A percentile compares a stretch with the other conserved stretches of the same genome.
Evolutionary conservation across 495 filamentous ascomycete species (phyloP).

Genomic region (Thermothielavioides terrestris): DNA sequence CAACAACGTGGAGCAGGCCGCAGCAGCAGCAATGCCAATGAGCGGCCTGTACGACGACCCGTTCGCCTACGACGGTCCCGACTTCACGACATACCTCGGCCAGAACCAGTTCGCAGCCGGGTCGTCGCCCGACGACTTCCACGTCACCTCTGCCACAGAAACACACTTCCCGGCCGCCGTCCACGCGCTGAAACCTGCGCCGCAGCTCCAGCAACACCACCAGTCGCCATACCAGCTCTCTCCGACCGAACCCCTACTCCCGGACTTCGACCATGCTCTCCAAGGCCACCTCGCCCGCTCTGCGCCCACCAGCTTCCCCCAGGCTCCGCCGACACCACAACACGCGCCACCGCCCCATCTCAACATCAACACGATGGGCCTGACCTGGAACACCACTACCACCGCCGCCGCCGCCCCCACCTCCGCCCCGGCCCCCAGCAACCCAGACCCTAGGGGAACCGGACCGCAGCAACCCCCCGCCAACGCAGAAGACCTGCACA

Average conservation of each 20-base stretch:
- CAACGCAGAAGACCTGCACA: not conserved
- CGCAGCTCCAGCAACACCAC: not conserved
- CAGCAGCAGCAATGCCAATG: slow-evolving; percentile 4
- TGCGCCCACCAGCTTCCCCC: not conserved
- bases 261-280: not conserved
- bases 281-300: slow-evolving; percentile 1
- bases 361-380: slow-evolving; percentile 5
- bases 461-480: not conserved
- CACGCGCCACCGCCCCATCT: not conserved
- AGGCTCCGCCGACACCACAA: not conserved
- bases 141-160: slow-evolving; percentile 7
- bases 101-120: not conserved
- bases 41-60: slow-evolving; percentile 12
- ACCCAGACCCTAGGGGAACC: not conserved
- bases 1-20: too few relatives aligned
- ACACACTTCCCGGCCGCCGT: slow-evolving; percentile 2
- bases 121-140: slow-evolving; percentile 9
- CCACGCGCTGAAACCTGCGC: not conserved
- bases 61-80: slow-evolving; percentile 14
- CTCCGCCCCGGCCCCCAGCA: not conserved
- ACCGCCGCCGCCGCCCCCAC: not conserved
- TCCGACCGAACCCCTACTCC: not conserved
- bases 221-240: not conserved
- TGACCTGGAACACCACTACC: not conserved
- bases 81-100: slow-evolving; percentile 1